Percentiles rank a stretch among this genome's conserved stretches.
Conservation (phyloP, 192 early-diverging fungal genomes). For the Linnemannia elongata region DNA sequence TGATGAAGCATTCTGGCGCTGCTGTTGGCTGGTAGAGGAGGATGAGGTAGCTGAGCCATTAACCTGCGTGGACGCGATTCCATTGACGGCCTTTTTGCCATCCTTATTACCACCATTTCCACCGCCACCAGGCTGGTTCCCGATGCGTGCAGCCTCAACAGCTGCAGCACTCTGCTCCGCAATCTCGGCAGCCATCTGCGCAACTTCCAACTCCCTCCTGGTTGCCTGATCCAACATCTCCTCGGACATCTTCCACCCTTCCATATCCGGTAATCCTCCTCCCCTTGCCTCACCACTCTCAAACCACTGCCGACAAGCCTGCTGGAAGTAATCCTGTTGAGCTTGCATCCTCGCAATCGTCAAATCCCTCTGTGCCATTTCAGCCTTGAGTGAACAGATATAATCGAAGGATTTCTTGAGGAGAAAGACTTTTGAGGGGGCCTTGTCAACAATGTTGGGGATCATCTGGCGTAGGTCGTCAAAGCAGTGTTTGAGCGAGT, state of each 20-base stretch:
- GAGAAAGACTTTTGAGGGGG: conserved; percentile 89
- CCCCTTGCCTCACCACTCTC: background rate
- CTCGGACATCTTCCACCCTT: conserved; percentile 53
- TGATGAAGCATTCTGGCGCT: background rate
- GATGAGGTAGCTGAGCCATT: background rate
- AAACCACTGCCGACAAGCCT: conserved; percentile 30
- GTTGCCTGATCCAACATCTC: conserved; percentile 29
- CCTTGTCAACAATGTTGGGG: conserved; percentile 82
- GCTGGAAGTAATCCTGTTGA: conserved; percentile 41
- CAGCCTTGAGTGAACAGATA: conserved; percentile 66
- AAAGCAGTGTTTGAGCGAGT: conserved; percentile 93
- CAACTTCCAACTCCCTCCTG: conserved; percentile 19
- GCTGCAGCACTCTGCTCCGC: conserved; percentile 41
- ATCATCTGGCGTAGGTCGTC: conserved; percentile 80
- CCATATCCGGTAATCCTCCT: background rate
- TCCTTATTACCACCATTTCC: conserved; percentile 14
- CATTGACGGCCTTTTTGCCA: background rate
- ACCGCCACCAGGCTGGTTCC: conserved; percentile 33
- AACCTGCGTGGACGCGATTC: background rate
- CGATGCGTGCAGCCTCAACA: conserved; percentile 49
- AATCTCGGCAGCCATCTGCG: conserved; percentile 16
- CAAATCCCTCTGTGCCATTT: conserved; percentile 53
- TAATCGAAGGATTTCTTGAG: conserved; percentile 77
- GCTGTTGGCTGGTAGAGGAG: background rate
- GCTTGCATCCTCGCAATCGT: conserved; percentile 44